Evolutionary conservation across 306 rosid species (phyloP).

Genomic region (Vigna reflexopilosa): DNA sequence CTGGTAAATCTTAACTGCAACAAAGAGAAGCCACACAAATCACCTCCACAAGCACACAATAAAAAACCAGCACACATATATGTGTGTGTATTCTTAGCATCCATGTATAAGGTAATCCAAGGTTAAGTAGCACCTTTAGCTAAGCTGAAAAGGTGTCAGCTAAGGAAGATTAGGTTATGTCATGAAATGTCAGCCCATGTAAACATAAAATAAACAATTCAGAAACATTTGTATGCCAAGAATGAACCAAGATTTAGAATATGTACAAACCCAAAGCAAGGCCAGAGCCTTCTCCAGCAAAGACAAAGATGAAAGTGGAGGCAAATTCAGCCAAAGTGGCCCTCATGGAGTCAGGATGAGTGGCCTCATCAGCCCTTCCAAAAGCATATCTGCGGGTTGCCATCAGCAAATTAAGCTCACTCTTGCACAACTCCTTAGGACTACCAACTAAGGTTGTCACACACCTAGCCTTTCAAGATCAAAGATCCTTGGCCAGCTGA

Average conservation of each 20-base stretch:
- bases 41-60: neutral
- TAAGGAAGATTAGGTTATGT: neutral
- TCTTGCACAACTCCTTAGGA: neutral
- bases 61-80: neutral
- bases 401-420: conserved; percentile 48
- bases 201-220: neutral
- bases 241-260: neutral
- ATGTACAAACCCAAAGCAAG: conserved; percentile 73
- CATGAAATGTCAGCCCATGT: neutral
- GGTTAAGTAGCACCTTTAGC: neutral
- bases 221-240: neutral
- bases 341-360: conserved; percentile 91
- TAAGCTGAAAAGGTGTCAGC: neutral
- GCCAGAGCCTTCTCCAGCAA: conserved; percentile 95
- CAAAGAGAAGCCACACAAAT: conserved; percentile 15
- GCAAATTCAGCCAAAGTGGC: conserved; percentile 87
- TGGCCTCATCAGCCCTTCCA: conserved; percentile 90
- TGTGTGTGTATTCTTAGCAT: neutral
- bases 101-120: neutral
- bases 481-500: neutral
- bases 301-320: conserved; percentile 86
- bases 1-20: conserved; percentile 75
- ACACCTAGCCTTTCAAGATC: conserved; percentile 18
- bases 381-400: conserved; percentile 74
- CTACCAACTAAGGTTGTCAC: neutral